Conservation (phyloP, 441 rosid genomes). For the Pelargonium myrrhifolium region DNA sequence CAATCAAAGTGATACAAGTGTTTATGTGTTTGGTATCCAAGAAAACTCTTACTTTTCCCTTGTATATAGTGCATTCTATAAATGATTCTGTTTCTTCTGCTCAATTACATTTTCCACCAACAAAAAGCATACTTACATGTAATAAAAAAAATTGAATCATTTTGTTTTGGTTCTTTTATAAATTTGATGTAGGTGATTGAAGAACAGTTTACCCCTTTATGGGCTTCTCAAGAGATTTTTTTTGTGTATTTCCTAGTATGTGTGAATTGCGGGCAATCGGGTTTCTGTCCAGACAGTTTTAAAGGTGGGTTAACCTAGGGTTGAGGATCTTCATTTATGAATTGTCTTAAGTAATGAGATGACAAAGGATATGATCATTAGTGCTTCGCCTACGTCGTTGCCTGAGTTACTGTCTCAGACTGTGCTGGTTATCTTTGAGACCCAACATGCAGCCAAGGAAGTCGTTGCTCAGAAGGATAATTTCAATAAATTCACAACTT, state of each 20-base stretch:
- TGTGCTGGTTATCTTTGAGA: conserved; percentile 17
- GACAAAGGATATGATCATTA: conserved; percentile 12
- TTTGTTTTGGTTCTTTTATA: not conserved
- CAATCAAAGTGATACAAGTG: not conserved
- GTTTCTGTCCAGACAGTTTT: not conserved
- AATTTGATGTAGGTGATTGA: not conserved
- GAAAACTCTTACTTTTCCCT: not conserved
- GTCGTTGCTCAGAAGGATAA: conserved; percentile 26
- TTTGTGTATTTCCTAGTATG: not conserved
- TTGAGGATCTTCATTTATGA: conserved; percentile 12
- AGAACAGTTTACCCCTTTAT: not conserved
- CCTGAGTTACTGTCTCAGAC: conserved; percentile 23
- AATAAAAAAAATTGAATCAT: not conserved
- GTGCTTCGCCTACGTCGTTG: conserved; percentile 11
- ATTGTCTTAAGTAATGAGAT: conserved; percentile 10
- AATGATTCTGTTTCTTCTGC: not conserved
- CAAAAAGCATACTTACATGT: not conserved
- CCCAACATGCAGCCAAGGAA: conserved; percentile 21
- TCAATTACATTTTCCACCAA: not conserved
- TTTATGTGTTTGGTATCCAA: not conserved
- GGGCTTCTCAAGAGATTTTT: not conserved
- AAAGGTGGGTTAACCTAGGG: not conserved
- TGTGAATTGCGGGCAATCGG: not conserved
- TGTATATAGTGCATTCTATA: not conserved
- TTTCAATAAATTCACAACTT: conserved; percentile 28